Conservation (phyloP, 2,329 filamentous ascomycete genomes). For the Cladophialophora bantiana region DNA sequence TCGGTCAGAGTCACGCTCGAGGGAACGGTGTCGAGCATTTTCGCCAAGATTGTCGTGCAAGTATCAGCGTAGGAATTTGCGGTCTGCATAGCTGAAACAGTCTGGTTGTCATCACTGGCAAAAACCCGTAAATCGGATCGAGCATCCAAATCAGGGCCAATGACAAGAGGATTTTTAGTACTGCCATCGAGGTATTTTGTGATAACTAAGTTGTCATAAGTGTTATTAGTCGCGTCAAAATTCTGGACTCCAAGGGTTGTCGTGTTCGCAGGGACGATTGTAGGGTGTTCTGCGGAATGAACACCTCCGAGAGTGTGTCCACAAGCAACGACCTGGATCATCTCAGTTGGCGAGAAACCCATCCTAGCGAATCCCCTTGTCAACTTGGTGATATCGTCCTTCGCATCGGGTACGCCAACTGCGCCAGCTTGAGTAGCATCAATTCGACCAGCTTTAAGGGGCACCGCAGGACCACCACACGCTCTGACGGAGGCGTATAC, state of each 20-base stretch:
- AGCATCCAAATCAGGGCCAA: constrained; percentile 42
- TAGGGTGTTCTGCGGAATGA: constrained; percentile 44
- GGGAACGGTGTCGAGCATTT: constrained; percentile 40
- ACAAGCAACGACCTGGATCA: constrained; percentile 44
- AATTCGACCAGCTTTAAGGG: constrained; percentile 44
- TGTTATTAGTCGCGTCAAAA: constrained; percentile 42
- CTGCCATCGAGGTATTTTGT: constrained; percentile 44
- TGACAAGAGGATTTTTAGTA: constrained; percentile 39
- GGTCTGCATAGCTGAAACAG: constrained; percentile 42
- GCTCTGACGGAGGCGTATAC: constrained; percentile 44
- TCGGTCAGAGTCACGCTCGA: constrained; percentile 31
- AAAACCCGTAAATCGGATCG: constrained; percentile 47
- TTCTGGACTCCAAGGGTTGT: constrained; percentile 40
- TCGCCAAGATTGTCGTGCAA: constrained; percentile 30
- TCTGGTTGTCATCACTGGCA: constrained; percentile 43
- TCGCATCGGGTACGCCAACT: constrained; percentile 45
- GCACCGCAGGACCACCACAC: constrained; percentile 44
- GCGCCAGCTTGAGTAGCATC: constrained; percentile 45
- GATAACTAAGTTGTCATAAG: constrained; percentile 45
- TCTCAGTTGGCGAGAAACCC: constrained; percentile 42
- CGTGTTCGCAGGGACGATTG: constrained; percentile 44
- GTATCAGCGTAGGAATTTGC: constrained; percentile 19
- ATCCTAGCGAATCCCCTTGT: constrained; percentile 43
- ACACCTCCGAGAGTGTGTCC: constrained; percentile 49
- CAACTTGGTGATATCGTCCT: constrained; percentile 43